Base-by-base conservation (phyloP, 495 filamentous ascomycete species). In the Acidiella bohemica region DNA sequence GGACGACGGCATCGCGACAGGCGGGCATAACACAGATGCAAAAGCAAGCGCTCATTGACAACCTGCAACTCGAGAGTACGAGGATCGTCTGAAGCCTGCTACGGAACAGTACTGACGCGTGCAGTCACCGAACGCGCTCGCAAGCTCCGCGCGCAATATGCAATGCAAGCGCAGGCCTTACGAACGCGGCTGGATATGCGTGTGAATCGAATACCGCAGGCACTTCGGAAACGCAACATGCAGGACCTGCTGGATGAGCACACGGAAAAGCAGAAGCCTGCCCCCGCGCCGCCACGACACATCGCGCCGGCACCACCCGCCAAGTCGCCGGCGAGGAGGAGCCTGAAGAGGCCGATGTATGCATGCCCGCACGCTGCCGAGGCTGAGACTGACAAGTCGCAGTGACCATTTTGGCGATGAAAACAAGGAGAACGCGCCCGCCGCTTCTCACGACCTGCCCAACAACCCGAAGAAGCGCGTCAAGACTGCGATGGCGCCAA, bases 41-140 rank as follows among this genome's bases (percentile, higher is more conserved):
- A 58, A 93, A 94, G 61, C 81, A 88, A 58, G 80, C 84, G 5
- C 66, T 96, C 9, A 78, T 93, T 39, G 86, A 94, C 46, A 95
- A 97, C 51, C 57, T 96, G 21, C 84, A 93, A 51, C 70, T 95
- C 31, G 90, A 97, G 64, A 75, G 90, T 94, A 72, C 41, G 79
- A 62, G 13, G 32, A 17, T 11, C 23, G n/a, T n/a, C n/a, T n/a
- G n/a, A n/a, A n/a, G n/a, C n/a, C n/a, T n/a, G n/a, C n/a, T n/a
- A n/a, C n/a, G n/a, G n/a, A n/a, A n/a, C n/a, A n/a, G n/a, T n/a
- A n/a, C n/a, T n/a, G n/a, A n/a, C n/a, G 24, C 14, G 21, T 31
- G 10, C 49, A 96, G 90, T 96, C 47, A 88, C 83, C 20, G 85
- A 94, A 62, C 77, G 90, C 49, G 84, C 83, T 25, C 74, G 90